Evolutionary conservation across 2,329 filamentous ascomycete genomes (phyloP).

Genomic region (Aspergillus awamori): DNA sequence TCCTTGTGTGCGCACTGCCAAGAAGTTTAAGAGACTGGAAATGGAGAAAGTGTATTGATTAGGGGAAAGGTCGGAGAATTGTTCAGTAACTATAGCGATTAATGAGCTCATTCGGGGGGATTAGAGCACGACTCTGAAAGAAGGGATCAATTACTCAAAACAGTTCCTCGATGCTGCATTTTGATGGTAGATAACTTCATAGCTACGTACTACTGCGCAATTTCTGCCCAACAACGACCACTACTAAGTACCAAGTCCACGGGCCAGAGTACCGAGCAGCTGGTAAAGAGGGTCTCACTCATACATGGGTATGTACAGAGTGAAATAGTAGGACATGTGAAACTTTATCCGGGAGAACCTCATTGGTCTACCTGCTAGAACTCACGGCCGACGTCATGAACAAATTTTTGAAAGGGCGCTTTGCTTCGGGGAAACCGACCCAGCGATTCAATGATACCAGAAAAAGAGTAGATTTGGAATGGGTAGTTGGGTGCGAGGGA

Average conservation of each 20-base stretch:
- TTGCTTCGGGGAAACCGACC: too few relatives aligned
- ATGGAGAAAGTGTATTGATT: too few relatives aligned
- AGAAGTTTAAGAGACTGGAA: too few relatives aligned
- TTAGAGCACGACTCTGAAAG: too few relatives aligned
- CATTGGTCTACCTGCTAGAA: background rate
- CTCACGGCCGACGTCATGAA: background rate
- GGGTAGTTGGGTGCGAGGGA: background rate
- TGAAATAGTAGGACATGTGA: background rate
- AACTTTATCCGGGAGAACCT: background rate
- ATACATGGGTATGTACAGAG: background rate
- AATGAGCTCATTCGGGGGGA: too few relatives aligned
- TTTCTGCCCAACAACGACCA: background rate
- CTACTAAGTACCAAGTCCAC: background rate
- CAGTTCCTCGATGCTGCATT: too few relatives aligned
- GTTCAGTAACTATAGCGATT: too few relatives aligned
- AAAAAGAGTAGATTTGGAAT: background rate
- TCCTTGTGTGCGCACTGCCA: too few relatives aligned
- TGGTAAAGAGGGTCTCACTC: background rate
- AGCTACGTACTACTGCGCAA: background rate
- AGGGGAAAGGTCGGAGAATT: too few relatives aligned
- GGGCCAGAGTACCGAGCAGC: background rate
- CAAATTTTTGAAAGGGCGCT: too few relatives aligned
- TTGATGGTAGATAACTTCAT: background rate
- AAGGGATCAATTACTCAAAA: too few relatives aligned
- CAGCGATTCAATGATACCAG: background rate